phyloP scores from a whole-genome alignment of 2,329 filamentous ascomycete species.

The Lachnellula cervina region DNA sequence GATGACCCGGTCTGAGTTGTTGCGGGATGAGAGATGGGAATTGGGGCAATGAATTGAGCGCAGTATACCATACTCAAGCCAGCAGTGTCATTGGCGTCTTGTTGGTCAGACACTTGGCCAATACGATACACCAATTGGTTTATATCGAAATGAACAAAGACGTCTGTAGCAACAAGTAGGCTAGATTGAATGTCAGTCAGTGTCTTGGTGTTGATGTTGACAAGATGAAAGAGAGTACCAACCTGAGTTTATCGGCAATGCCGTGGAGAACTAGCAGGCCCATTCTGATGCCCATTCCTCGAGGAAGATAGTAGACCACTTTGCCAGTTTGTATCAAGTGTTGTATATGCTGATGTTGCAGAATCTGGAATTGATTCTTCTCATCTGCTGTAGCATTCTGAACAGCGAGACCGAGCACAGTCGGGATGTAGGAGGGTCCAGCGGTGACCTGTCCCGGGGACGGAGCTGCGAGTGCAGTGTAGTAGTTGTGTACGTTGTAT shows the following conservation, averaged over 20 bases:
- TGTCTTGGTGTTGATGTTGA: neutral
- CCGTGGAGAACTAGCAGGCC: neutral
- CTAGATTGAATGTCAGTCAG: neutral
- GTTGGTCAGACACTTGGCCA: neutral
- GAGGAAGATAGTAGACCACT: neutral
- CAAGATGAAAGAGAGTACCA: neutral
- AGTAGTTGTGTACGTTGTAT: neutral
- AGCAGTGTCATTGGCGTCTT: neutral
- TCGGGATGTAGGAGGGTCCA: neutral
- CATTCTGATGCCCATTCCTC: neutral
- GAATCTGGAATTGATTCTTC: neutral
- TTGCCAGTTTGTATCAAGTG: neutral
- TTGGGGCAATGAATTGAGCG: neutral
- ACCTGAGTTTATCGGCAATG: neutral
- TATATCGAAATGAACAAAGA: neutral
- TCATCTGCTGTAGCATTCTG: neutral
- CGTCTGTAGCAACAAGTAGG: neutral
- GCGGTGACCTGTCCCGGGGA: neutral
- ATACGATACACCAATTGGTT: neutral
- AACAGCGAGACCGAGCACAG: neutral
- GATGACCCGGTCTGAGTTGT: neutral
- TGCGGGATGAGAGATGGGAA: neutral
- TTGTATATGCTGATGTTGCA: neutral
- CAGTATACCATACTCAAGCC: neutral
- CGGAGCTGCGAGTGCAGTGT: neutral